Evolutionary conservation across 768 basidiomycete genomes (phyloP).

Genomic region (Pulveroboletus sp.): DNA sequence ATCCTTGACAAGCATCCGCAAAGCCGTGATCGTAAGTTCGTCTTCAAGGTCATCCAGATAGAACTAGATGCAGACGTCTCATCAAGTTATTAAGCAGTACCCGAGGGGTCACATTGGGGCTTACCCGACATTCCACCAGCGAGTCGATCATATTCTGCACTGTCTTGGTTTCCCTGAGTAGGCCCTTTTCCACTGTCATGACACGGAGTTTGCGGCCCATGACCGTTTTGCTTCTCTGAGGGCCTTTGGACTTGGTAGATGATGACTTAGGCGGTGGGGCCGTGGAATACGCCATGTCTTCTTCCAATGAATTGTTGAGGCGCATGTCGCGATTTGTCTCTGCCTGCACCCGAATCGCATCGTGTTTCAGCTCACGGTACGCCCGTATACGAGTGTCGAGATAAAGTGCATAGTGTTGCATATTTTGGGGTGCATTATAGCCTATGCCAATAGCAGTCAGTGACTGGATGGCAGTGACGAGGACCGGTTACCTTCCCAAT

Average conservation of each 20-base stretch:
- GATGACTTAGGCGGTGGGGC: slow-evolving; percentile 27
- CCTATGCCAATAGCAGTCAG: slow-evolving; percentile 43
- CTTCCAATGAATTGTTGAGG: slow-evolving; percentile 58
- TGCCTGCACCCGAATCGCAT: slow-evolving; percentile 89
- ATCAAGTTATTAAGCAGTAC: background rate
- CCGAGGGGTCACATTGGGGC: slow-evolving; percentile 28
- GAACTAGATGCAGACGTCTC: slow-evolving; percentile 51
- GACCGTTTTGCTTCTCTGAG: slow-evolving; percentile 70
- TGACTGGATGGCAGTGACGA: background rate
- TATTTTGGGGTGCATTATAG: slow-evolving; percentile 80
- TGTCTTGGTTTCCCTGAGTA: slow-evolving; percentile 86
- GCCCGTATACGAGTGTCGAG: slow-evolving; percentile 85
- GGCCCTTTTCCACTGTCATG: slow-evolving; percentile 94
- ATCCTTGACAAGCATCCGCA: slow-evolving; percentile 95
- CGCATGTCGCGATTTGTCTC: slow-evolving; percentile 89
- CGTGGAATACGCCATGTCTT: slow-evolving; percentile 41
- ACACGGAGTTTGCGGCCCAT: slow-evolving; percentile 81
- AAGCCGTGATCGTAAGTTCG: slow-evolving; percentile 82
- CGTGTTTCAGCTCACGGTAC: slow-evolving; percentile 90
- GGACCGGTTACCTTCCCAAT: slow-evolving; percentile 74
- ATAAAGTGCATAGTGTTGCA: slow-evolving; percentile 85
- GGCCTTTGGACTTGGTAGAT: slow-evolving; percentile 34
- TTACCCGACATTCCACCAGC: slow-evolving; percentile 82
- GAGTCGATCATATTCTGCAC: slow-evolving; percentile 90
- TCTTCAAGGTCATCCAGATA: slow-evolving; percentile 93